Base-by-base conservation (phyloP, 1,139 yeast genomes). In the Geotrichum fermentans region DNA sequence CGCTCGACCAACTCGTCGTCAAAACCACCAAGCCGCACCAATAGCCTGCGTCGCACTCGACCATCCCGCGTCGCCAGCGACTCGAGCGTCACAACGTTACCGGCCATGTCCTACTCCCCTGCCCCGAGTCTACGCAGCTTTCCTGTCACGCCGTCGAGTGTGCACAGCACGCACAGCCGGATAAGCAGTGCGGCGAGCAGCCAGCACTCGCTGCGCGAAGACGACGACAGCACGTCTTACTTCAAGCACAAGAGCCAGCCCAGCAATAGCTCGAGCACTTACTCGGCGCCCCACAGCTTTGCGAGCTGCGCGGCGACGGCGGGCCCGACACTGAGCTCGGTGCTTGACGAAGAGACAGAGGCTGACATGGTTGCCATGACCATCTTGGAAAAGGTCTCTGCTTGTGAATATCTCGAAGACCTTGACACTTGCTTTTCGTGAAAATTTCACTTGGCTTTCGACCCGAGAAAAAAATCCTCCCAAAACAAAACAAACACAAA, bases 311-410 rank as follows among this genome's bases (percentile, higher is more conserved):
- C 40, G 17, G 43, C 37, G 13, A 18, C 28, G 33, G 32, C 30
- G 36, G 28, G 39, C 45, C 40, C 33, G 51, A 35, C 6, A 6
- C 28, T 6, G 8, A 6, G 10, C 6, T 6, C 6, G 28, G 10
- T 6, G 20, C 39, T 28, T n/a, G 56, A 49, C 33, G 53, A 46
- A 24, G 66, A 62, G 29, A 63, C 58, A 24, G 52, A 49, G 28
- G 69, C 68, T 20, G 70, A 66, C 50, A 64, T 61, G 45, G 63
- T 66, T 62, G 70, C 70, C 20, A 61, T 61, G 60, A 53, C 58
- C 35, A 66, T 66, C 44, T 53, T 66, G 45, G 67, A 58, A 47
- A 59, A 58, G 49, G 64, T 64, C 21, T 56, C 56, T 37, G 62
- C 61, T 18, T 59, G 60, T 41, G 63, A 60, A 35, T 60, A 62